Percentiles rank a stretch among this genome's conserved stretches.
These are phyloP conservation scores for Isatis lusitanica DNA, from an alignment of 441 rosid species.

Conservation along the genomic window DNA sequence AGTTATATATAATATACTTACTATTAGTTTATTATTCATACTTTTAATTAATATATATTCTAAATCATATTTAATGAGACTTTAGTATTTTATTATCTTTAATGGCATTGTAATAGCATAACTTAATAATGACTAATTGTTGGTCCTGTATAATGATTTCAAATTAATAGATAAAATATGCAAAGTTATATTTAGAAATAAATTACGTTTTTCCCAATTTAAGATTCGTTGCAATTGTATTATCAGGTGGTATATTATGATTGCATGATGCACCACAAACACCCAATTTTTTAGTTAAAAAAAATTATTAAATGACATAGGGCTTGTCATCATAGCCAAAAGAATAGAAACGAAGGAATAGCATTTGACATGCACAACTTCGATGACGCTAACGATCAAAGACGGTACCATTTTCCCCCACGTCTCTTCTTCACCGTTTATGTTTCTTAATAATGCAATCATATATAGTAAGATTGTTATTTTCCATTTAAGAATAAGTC, in stretches of 20 bases:
- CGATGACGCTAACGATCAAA: conserved; percentile 7
- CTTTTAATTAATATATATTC: too few species aligned
- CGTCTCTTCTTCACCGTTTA: conserved; percentile 16
- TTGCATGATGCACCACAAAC: too few species aligned
- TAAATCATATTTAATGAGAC: too few species aligned
- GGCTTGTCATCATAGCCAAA: conserved; percentile 11
- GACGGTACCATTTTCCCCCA: background rate
- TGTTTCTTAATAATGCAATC: background rate
- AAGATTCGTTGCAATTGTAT: too few species aligned
- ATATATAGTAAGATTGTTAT: background rate
- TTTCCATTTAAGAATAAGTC: background rate
- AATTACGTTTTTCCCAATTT: background rate
- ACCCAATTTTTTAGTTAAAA: background rate
- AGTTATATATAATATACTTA: too few species aligned
- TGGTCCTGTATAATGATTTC: too few species aligned
- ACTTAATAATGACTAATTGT: too few species aligned
- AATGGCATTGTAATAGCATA: too few species aligned
- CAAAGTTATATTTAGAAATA: background rate
- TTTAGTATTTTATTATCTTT: too few species aligned
- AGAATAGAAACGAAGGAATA: background rate
- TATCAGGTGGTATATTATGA: too few species aligned
- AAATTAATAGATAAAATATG: background rate
- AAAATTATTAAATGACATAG: background rate
- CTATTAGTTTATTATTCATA: too few species aligned
- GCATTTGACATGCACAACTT: conserved; percentile 19